A percentile compares a stretch with the other conserved stretches of the same genome.
Conservation (phyloP, 192 early-diverging fungal genomes). For the Coemansia sp. region DNA sequence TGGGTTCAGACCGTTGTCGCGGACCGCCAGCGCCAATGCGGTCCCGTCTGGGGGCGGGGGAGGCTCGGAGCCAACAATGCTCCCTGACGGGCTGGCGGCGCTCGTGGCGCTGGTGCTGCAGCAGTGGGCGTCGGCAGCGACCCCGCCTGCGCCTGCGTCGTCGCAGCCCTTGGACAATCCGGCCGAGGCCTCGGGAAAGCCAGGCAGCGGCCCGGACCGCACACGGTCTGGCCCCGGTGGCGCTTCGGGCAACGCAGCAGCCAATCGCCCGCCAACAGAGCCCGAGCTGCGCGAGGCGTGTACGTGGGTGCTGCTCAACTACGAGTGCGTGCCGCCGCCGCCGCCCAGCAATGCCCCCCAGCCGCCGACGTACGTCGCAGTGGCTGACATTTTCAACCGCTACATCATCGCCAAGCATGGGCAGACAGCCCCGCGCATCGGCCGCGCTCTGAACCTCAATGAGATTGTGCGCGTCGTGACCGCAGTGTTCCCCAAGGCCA, state of each 20-base stretch:
- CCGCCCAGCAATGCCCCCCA: slow-evolving; percentile 10
- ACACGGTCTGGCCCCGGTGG: background rate
- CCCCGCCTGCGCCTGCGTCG: slow-evolving; percentile 19
- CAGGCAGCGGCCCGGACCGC: background rate
- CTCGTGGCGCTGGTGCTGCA: slow-evolving; percentile 49
- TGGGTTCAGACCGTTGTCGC: slow-evolving; percentile 27
- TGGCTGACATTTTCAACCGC: slow-evolving; percentile 39
- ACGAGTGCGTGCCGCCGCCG: slow-evolving; percentile 31
- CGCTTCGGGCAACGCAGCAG: background rate
- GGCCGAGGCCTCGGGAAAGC: background rate
- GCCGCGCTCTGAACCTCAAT: slow-evolving; percentile 37
- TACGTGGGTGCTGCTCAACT: slow-evolving; percentile 59
- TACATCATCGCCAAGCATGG: slow-evolving; percentile 53
- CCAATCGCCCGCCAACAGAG: slow-evolving; percentile 44
- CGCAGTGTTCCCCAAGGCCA: slow-evolving; percentile 50
- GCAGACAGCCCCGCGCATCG: slow-evolving; percentile 52
- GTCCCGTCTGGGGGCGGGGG: background rate
- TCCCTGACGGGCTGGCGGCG: slow-evolving; percentile 42
- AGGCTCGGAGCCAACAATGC: slow-evolving; percentile 39
- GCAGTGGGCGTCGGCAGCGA: slow-evolving; percentile 48
- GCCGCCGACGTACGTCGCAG: slow-evolving; percentile 20
- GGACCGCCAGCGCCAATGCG: background rate
- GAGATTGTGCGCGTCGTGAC: slow-evolving; percentile 55
- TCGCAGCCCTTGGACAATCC: slow-evolving; percentile 8
- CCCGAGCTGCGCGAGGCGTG: slow-evolving; percentile 58